These are phyloP conservation scores for Nidula niveotomentosa DNA, from an alignment of 1,284 basidiomycete species.

Conservation along the genomic window DNA sequence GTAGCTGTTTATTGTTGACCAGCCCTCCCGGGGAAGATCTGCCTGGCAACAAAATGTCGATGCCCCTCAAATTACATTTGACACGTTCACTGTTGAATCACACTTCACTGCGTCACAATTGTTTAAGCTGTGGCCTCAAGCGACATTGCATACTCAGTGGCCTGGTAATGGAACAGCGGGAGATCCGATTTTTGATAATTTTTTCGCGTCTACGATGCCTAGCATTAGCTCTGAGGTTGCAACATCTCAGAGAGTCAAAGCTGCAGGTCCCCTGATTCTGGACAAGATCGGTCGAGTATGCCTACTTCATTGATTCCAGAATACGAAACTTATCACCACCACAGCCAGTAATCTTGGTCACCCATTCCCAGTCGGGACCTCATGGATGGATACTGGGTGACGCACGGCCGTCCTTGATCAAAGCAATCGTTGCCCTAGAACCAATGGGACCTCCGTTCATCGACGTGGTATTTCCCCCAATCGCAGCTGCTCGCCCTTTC, in stretches of 20 bases:
- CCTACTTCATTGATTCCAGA: neutral
- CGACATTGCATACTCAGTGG: constrained; percentile 48
- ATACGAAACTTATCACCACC: constrained; percentile 10
- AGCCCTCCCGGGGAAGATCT: constrained; percentile 47
- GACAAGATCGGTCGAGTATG: constrained; percentile 34
- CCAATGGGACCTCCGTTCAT: constrained; percentile 49
- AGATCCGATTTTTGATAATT: constrained; percentile 42
- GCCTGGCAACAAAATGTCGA: constrained; percentile 41
- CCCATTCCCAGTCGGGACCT: constrained; percentile 47
- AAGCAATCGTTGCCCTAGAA: constrained; percentile 45
- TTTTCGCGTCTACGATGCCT: constrained; percentile 40
- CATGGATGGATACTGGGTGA: constrained; percentile 50
- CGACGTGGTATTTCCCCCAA: constrained; percentile 39
- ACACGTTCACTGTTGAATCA: constrained; percentile 33
- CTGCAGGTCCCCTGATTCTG: constrained; percentile 30
- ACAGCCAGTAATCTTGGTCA: constrained; percentile 39
- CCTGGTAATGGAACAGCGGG: constrained; percentile 46
- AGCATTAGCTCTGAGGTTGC: constrained; percentile 28
- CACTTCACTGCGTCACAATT: constrained; percentile 41
- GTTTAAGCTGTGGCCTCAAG: constrained; percentile 44
- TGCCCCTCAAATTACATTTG: constrained; percentile 29
- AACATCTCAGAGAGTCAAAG: constrained; percentile 27
- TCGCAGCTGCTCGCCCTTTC: constrained; percentile 31
- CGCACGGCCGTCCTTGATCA: constrained; percentile 37
- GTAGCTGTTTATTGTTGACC: constrained; percentile 51